These are phyloP conservation scores for Pleurotus giganteus DNA, from an alignment of 768 basidiomycete genomes.

Conservation along the genomic window DNA sequence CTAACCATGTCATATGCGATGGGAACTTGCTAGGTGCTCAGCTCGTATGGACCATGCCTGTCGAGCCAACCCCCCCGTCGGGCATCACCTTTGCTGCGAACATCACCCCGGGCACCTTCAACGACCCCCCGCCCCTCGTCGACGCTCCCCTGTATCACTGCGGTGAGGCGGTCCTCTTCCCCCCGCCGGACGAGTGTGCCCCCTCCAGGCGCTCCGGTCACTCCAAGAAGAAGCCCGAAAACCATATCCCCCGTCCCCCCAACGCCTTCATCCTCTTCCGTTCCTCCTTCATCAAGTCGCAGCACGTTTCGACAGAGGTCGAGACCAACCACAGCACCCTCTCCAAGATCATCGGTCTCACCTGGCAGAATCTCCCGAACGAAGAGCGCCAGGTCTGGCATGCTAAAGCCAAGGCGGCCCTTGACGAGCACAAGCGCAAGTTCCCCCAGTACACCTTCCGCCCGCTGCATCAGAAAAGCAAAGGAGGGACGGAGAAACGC, in stretches of 20 bases:
- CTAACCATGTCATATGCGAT: constrained; percentile 5
- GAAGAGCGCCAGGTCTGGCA: constrained; percentile 77
- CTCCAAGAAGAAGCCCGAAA: constrained; percentile 65
- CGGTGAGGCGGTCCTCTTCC: constrained; percentile 55
- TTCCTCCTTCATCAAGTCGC: constrained; percentile 74
- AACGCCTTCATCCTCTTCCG: constrained; percentile 87
- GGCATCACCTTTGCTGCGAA: constrained; percentile 57
- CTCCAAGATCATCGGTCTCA: constrained; percentile 82
- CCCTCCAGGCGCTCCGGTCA: constrained; percentile 27
- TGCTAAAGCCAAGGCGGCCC: constrained; percentile 67
- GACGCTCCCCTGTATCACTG: constrained; percentile 23
- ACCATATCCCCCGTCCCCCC: constrained; percentile 79
- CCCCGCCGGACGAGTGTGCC: constrained; percentile 36
- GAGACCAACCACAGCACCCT: constrained; percentile 82
- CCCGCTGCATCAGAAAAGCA: constrained; percentile 49
- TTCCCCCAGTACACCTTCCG: constrained; percentile 75
- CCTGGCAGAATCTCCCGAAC: constrained; percentile 75
- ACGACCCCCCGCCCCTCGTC: constrained; percentile 41
- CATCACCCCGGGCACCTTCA: constrained; percentile 57
- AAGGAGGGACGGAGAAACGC: constrained; percentile 41
- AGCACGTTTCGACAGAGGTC: constrained; percentile 70
- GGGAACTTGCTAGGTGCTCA: constrained; percentile 31
- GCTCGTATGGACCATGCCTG: constrained; percentile 44
- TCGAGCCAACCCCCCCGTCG: constrained; percentile 31
- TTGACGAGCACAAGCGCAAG: constrained; percentile 69